phyloP scores from a whole-genome alignment of 768 basidiomycete species.

The Suillus fuscotomentosus region DNA sequence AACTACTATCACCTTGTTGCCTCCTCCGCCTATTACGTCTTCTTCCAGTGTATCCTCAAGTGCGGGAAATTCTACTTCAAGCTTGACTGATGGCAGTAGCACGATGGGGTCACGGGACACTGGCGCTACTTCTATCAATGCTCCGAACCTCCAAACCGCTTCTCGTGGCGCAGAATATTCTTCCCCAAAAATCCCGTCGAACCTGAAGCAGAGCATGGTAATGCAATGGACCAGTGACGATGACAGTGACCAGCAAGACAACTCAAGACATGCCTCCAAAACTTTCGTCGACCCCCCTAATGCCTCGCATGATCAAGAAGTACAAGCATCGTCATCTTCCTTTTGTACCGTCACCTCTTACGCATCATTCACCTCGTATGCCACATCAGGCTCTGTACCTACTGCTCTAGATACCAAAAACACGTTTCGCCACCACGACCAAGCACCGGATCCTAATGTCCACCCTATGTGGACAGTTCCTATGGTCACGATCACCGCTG shows the following conservation, averaged over 20 bases:
- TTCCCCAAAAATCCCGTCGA: neutral
- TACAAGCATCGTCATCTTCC: slow-evolving; percentile 3
- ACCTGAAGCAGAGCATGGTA: neutral
- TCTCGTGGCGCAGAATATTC: neutral
- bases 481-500: slow-evolving; percentile 19
- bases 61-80: slow-evolving; percentile 1
- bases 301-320: neutral
- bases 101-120: neutral
- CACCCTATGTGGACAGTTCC: slow-evolving; percentile 32
- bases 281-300: neutral
- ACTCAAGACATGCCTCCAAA: neutral
- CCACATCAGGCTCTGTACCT: neutral
- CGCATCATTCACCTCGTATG: neutral
- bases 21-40: neutral
- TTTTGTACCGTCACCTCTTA: slow-evolving; percentile 1
- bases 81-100: neutral
- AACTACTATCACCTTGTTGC: slow-evolving; percentile 2
- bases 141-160: neutral
- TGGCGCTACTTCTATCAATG: neutral
- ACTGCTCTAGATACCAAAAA: neutral
- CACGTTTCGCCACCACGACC: neutral
- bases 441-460: slow-evolving; percentile 1
- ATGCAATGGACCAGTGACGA: neutral
- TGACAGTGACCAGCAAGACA: neutral
- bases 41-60: slow-evolving; percentile 4